phyloP scores from a whole-genome alignment of 2,329 filamentous ascomycete species.

The Xylariaceae sp. region DNA sequence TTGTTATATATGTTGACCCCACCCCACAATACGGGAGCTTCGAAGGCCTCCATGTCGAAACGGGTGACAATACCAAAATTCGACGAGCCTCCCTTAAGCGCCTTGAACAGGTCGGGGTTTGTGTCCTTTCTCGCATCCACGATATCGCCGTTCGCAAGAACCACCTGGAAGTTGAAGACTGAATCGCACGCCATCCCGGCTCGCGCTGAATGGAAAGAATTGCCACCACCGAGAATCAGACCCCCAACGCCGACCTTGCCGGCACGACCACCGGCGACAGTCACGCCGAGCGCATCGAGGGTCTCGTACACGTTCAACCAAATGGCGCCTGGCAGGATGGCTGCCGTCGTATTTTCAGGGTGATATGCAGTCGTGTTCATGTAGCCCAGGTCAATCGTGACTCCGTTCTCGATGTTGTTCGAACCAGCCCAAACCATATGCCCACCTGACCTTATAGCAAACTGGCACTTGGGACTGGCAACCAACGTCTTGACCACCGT shows the following conservation, averaged over 20 bases:
- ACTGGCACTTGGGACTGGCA: conserved; percentile 24
- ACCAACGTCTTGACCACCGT: conserved; percentile 29
- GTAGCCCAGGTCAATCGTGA: conserved; percentile 19
- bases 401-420: conserved; percentile 18
- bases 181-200: conserved; percentile 28
- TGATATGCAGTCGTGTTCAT: conserved; percentile 27
- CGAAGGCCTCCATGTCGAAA: background rate
- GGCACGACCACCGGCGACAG: conserved; percentile 20
- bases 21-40: conserved; percentile 23
- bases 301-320: conserved; percentile 19
- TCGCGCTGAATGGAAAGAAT: conserved; percentile 19
- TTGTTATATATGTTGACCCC: conserved; percentile 31
- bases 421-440: conserved; percentile 21
- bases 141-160: conserved; percentile 27
- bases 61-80: conserved; percentile 6
- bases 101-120: conserved; percentile 32
- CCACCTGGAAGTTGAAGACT: conserved; percentile 24
- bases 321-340: conserved; percentile 21
- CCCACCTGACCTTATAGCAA: conserved; percentile 32
- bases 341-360: conserved; percentile 18
- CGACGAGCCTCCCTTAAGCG: conserved; percentile 3
- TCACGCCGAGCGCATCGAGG: conserved; percentile 20
- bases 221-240: conserved; percentile 22
- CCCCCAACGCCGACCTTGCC: conserved; percentile 24
- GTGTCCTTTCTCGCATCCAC: conserved; percentile 30